Evolutionary conservation across 352 stramenopile genomes (phyloP), one percentile per base, ranked within the genome.

Genomic region (Globisporangium paroecandrum): DNA sequence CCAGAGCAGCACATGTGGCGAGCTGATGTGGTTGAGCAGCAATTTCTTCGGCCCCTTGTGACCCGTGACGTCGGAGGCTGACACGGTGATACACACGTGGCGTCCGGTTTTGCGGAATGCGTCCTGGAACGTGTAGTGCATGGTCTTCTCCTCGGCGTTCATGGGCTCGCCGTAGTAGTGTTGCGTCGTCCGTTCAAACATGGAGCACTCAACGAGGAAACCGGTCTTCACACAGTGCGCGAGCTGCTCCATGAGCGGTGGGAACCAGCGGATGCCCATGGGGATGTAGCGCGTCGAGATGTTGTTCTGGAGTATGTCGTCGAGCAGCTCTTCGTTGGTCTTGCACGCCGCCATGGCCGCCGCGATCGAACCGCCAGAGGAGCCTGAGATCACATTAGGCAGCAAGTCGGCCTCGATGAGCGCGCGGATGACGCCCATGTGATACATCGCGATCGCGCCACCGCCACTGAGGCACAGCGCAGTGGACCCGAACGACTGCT

Each of bases 31-130:
- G 76, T 97, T 98, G 56, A 98, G 68, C 49, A 98, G 71, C 38
- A 98, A 73, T 62, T 91, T 93, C 66, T 90, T 87, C 7, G 83
- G 78, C 3, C 78, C 79, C 58, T 76, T 97, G 78, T 79, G 93
- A 76, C 69, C 95, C 73, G 82, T 98, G 83, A 85, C 82, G 49
- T 95, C 86, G 29, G 83, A 96, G 10, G 93, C 92, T 0, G 92
- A 97, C 1, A 98, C 93, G 0, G 93, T 98, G 73, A 98, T 98
- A 69, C 92, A 98, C 56, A 98, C 88, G 74, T 98, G 88, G 32
- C 97, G 96, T 4, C 90, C 82, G 0, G 95, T 98, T 64, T 91
- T 87, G 57, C 96, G 77, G 76, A 93, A 98, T 7, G 95, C 95
- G 74, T 98, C 95, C 74, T 97, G 90, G 77, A 98, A 98, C 0